phyloP scores from a whole-genome alignment of 148 eudicot genomes.

The Diospyros lotus region DNA sequence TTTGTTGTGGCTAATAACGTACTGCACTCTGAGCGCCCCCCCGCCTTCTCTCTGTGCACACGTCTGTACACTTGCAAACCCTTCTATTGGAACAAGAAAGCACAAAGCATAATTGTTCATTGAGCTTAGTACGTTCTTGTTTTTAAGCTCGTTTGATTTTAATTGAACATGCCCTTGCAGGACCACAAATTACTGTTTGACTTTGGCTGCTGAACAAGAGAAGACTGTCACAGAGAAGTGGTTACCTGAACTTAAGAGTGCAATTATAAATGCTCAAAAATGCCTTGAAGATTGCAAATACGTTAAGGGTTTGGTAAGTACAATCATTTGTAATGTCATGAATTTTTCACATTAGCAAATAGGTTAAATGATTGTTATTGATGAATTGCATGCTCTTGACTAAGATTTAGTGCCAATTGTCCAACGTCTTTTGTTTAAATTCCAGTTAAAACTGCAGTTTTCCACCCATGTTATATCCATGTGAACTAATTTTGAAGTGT shows the following conservation, averaged over 20 bases:
- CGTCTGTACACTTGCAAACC: neutral
- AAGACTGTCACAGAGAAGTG: conserved; percentile 69
- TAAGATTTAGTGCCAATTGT: too few species aligned
- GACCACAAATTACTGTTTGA: conserved; percentile 79
- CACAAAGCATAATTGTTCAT: neutral
- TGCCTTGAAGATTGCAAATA: conserved; percentile 83
- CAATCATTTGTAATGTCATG: neutral
- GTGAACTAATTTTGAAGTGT: neutral
- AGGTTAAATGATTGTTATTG: neutral
- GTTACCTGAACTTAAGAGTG: conserved; percentile 78
- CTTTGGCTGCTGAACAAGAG: conserved; percentile 91
- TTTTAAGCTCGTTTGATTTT: conserved; percentile 8
- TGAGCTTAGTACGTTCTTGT: neutral
- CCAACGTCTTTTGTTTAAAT: too few species aligned
- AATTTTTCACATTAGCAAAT: neutral
- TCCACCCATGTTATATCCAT: neutral
- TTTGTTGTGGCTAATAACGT: neutral
- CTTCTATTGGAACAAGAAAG: neutral
- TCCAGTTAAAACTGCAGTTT: neutral
- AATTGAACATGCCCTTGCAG: conserved; percentile 41
- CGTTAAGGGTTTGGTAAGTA: conserved; percentile 87
- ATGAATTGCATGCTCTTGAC: neutral
- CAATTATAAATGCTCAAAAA: conserved; percentile 62
- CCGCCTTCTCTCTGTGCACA: neutral
- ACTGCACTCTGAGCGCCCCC: neutral